Base-by-base conservation (phyloP, 1,284 basidiomycete genomes). In the Tilletiopsis washingtonensis region DNA sequence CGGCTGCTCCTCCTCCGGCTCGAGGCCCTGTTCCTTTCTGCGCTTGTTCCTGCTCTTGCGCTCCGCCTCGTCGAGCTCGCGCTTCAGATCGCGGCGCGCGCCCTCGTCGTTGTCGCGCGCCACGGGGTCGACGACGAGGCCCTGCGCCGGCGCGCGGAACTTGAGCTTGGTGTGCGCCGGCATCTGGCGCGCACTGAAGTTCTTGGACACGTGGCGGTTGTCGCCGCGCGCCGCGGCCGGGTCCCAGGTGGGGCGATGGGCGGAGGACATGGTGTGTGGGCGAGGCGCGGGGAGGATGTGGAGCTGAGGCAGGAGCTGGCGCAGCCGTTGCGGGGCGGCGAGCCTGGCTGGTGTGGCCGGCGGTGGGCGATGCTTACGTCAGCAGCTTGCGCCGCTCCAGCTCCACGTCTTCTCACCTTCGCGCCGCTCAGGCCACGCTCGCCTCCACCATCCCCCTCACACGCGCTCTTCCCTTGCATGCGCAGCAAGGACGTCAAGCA, bases 171-270 rank as follows among this genome's bases (percentile, higher is more conserved):
- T 71, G 32, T 73, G 61, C 6, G 66, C 49, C 2, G 71, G 56
- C 5, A 69, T 29, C 6, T 56, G 26, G n/a, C 47, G 42, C 17
- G 52, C 47, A 4, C 41, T 41, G 11, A 38, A 52, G 17, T 57
- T 53, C 4, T 55, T 48, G 1, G 64, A 61, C 14, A 53, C 49
- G 23, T 66, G 67, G 0, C 57, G 37, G 11, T 53, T 40, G 29
- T 69, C 61, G 2, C 41, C 49, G 42, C 59, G 56, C 25, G 57
- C 71, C 25, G 56, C 53, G 27, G 67, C 66, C 15, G 70, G 64
- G 15, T 56, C 54, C 53, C 68, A 73, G 23, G 61, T 71, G 9
- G 70, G 70, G n/a, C 69, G 59, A 43, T 73, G 70, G n/a, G n/a
- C n/a, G n/a, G n/a, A n/a, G n/a, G n/a, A n/a, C n/a, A n/a, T n/a